Evolutionary conservation across 1,139 yeast genomes (phyloP).

Genomic region (Zygosaccharomyces sapae): DNA sequence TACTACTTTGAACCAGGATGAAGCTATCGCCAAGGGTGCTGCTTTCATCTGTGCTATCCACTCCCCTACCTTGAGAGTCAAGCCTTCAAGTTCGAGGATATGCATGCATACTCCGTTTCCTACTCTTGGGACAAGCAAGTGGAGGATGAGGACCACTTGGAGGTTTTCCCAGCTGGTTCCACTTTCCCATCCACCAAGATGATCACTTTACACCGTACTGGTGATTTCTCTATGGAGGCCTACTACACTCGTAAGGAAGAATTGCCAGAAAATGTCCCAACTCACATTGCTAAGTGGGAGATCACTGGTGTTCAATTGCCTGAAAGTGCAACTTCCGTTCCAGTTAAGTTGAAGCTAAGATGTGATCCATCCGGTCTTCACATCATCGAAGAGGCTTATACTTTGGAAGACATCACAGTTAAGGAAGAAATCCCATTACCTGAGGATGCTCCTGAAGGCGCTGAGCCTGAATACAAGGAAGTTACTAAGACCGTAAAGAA

Average conservation of each 20-base stretch:
- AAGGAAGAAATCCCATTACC: constrained; percentile 72
- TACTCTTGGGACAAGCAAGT: constrained; percentile 94
- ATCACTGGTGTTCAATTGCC: constrained; percentile 79
- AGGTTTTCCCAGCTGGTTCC: constrained; percentile 95
- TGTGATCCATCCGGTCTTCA: constrained; percentile 96
- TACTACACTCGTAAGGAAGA: constrained; percentile 71
- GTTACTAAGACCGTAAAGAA: constrained; percentile 94
- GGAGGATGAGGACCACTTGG: constrained; percentile 83
- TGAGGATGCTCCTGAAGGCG: constrained; percentile 54
- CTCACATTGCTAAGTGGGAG: constrained; percentile 77
- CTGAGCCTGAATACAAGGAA: constrained; percentile 82
- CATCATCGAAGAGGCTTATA: constrained; percentile 90
- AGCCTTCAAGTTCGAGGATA: constrained; percentile 97
- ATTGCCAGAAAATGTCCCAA: constrained; percentile 65
- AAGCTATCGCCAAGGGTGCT: constrained; percentile 98
- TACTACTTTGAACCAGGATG: constrained; percentile 97
- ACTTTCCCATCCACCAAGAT: constrained; percentile 92
- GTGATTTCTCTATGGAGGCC: constrained; percentile 84
- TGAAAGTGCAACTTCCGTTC: constrained; percentile 72
- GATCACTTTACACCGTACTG: constrained; percentile 87
- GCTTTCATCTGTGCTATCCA: constrained; percentile 98
- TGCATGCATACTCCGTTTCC: constrained; percentile 87
- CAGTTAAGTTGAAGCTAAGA: constrained; percentile 90
- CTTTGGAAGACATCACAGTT: constrained; percentile 85
- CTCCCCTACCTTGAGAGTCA: constrained; percentile 98